phyloP scores from a whole-genome alignment of 257 asterid species.

The Capsicum baccatum region DNA sequence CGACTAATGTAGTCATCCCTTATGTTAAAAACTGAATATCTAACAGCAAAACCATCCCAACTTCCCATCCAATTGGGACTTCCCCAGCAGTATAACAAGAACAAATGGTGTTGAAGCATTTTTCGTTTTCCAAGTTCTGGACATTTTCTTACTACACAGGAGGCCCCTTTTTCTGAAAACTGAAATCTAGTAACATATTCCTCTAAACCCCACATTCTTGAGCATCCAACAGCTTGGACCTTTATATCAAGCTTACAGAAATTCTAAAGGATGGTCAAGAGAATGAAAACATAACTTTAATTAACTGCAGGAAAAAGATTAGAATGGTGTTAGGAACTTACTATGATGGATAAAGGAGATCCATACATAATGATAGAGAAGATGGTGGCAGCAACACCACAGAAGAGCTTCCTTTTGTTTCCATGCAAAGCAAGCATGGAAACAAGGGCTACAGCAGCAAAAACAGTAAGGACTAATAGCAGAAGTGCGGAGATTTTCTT shows the following conservation, averaged over 20 bases:
- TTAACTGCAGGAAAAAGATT: not conserved
- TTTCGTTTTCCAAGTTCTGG: not conserved
- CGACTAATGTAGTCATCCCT: not conserved
- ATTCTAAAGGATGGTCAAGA: not conserved
- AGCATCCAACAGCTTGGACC: not conserved
- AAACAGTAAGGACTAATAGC: slow-evolving; percentile 46
- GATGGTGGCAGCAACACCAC: slow-evolving; percentile 76
- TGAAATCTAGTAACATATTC: not conserved
- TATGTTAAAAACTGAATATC: slow-evolving; percentile 12
- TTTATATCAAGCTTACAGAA: not conserved
- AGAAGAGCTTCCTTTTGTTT: slow-evolving; percentile 57
- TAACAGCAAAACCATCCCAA: not conserved
- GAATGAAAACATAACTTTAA: not conserved
- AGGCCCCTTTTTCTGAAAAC: not conserved
- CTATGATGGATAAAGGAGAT: slow-evolving; percentile 77
- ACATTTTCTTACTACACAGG: not conserved
- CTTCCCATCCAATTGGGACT: not conserved
- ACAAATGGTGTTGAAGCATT: not conserved
- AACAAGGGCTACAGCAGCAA: slow-evolving; percentile 56
- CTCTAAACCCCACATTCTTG: not conserved
- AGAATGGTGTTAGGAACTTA: slow-evolving; percentile 28
- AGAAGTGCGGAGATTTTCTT: slow-evolving; percentile 58
- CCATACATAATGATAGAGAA: slow-evolving; percentile 90
- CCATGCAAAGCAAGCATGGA: slow-evolving; percentile 74
- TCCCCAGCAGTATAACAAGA: not conserved